Evolutionary conservation across 2,329 filamentous ascomycete species (phyloP).

Genomic region (Emmonsia crescens): DNA sequence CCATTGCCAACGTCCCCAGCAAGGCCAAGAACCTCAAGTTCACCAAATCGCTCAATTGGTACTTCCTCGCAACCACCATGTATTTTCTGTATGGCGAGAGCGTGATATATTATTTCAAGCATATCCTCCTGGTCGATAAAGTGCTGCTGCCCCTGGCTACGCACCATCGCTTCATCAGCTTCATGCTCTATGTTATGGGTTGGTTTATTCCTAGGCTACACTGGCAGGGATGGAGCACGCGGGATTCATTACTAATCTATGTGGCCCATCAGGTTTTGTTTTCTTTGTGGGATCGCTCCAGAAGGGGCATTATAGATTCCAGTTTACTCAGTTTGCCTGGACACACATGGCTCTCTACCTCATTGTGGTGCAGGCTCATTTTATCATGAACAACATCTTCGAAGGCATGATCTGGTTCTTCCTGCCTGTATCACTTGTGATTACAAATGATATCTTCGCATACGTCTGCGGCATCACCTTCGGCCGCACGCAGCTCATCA

Average conservation of each 20-base stretch:
- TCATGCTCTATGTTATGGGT: conserved; percentile 96
- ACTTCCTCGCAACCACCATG: conserved; percentile 97
- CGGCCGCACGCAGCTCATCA: conserved; percentile 91
- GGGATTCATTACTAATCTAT: neutral
- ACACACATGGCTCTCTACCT: conserved; percentile 98
- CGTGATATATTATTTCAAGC: conserved; percentile 99
- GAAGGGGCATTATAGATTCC: conserved; percentile 93
- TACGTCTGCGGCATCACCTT: conserved; percentile 97
- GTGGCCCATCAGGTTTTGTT: conserved; percentile 66
- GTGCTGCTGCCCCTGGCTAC: conserved; percentile 87
- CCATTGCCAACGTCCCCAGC: conserved; percentile 89
- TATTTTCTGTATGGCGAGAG: conserved; percentile 98
- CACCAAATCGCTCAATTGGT: conserved; percentile 97
- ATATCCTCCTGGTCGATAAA: conserved; percentile 89
- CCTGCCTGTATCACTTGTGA: conserved; percentile 84
- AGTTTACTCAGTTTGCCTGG: conserved; percentile 99
- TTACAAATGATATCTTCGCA: conserved; percentile 97
- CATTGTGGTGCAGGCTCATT: conserved; percentile 95
- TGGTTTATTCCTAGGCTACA: conserved; percentile 24
- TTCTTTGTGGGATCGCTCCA: conserved; percentile 94
- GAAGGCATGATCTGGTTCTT: conserved; percentile 99
- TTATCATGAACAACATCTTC: conserved; percentile 99
- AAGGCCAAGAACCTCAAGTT: conserved; percentile 82
- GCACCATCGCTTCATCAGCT: conserved; percentile 97
- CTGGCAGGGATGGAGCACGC: neutral